Percentiles rank a stretch among this genome's conserved stretches.
These are phyloP conservation scores for Aschersonia sp. DNA, from an alignment of 2,329 filamentous ascomycete genomes.

Conservation along the genomic window DNA sequence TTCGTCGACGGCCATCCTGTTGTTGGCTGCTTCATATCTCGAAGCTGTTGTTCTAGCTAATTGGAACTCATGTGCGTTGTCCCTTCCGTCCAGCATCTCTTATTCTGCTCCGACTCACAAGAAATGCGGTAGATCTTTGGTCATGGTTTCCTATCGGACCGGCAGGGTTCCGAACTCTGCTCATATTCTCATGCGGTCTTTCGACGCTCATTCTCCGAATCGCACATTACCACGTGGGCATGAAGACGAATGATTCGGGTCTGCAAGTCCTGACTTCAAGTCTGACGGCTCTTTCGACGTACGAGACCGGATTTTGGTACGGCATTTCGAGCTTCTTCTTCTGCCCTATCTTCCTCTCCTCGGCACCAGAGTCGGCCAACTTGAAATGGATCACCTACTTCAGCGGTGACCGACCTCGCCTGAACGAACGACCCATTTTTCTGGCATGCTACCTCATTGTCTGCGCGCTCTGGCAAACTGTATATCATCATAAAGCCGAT, in stretches of 20 bases:
- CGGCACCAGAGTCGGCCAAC: slow-evolving; percentile 41
- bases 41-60: slow-evolving; percentile 56
- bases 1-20: slow-evolving; percentile 56
- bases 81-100: neutral
- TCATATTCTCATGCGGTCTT: slow-evolving; percentile 65
- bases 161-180: slow-evolving; percentile 57
- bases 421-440: slow-evolving; percentile 82
- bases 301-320: slow-evolving; percentile 66
- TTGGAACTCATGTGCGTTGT: slow-evolving; percentile 51
- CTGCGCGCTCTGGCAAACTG: slow-evolving; percentile 55
- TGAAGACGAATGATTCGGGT: slow-evolving; percentile 55
- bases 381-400: slow-evolving; percentile 61
- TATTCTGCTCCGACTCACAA: neutral
- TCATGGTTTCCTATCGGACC: slow-evolving; percentile 71
- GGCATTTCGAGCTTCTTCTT: slow-evolving; percentile 64
- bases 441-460: slow-evolving; percentile 55
- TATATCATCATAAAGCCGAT: slow-evolving; percentile 57
- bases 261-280: slow-evolving; percentile 48
- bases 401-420: slow-evolving; percentile 53
- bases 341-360: slow-evolving; percentile 68
- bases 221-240: slow-evolving; percentile 63
- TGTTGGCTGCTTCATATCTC: slow-evolving; percentile 58
- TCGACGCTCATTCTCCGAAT: slow-evolving; percentile 75
- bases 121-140: slow-evolving; percentile 51
- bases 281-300: slow-evolving; percentile 42